Conservation (phyloP, 163 green algal genomes). For the Chloromonas sp. region DNA sequence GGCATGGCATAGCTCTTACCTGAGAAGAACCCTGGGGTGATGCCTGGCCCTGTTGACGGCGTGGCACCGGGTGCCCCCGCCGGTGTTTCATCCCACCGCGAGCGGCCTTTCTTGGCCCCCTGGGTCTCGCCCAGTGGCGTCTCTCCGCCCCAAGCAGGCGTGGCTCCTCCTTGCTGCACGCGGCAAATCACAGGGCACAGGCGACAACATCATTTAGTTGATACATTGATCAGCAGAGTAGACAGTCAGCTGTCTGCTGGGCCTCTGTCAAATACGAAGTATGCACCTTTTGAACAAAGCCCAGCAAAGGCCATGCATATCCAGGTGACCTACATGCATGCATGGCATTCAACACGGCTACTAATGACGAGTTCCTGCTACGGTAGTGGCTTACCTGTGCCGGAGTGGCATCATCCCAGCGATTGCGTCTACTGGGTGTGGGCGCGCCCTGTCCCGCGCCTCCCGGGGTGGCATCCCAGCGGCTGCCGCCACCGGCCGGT, state of each 20-base stretch:
- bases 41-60: conserved; percentile 25
- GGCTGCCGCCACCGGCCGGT: conserved; percentile 22
- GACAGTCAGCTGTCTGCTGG: no score
- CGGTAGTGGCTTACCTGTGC: conserved; percentile 33
- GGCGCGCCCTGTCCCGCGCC: conserved; percentile 10
- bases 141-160: conserved; percentile 49
- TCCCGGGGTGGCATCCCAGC: conserved; percentile 70
- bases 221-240: no score
- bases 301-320: no score
- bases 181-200: neutral
- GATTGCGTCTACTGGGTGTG: conserved; percentile 38
- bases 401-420: conserved; percentile 84
- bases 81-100: conserved; percentile 85
- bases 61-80: conserved; percentile 38
- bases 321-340: no score
- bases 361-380: no score
- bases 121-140: conserved; percentile 40
- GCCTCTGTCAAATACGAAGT: no score
- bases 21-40: conserved; percentile 50
- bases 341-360: no score
- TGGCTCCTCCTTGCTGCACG: conserved; percentile 20
- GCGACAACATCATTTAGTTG: no score
- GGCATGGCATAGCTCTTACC: conserved; percentile 6
- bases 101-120: conserved; percentile 55
- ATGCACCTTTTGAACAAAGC: no score